phyloP scores from a whole-genome alignment of 2,329 filamentous ascomycete genomes.

The Alternaria ventricosa region DNA sequence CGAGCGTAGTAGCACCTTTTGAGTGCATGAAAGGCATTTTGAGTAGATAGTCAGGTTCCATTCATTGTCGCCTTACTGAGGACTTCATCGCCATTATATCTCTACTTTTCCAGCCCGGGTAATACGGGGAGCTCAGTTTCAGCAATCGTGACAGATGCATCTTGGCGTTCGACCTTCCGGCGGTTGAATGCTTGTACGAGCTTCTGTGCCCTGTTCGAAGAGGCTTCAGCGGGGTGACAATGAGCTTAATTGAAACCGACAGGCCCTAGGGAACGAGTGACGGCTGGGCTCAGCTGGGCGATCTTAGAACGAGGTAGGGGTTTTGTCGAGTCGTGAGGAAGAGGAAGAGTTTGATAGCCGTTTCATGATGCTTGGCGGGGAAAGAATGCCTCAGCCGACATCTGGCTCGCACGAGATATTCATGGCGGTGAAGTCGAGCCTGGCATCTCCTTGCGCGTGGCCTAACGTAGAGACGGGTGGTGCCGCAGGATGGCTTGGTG shows the following conservation, averaged over 20 bases:
- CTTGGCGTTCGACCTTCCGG: conserved; percentile 31
- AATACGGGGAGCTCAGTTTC: conserved; percentile 22
- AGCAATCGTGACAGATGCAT: conserved; percentile 22
- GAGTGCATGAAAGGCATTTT: conserved; percentile 46
- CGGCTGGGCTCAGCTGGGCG: conserved; percentile 9
- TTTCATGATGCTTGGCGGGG: conserved; percentile 28
- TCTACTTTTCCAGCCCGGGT: not conserved
- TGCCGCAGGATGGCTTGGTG: not conserved
- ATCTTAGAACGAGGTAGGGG: conserved; percentile 16
- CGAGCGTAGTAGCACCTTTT: conserved; percentile 41
- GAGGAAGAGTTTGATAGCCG: conserved; percentile 21
- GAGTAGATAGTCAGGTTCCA: conserved; percentile 43
- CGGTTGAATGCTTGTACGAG: conserved; percentile 19
- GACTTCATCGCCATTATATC: conserved; percentile 13
- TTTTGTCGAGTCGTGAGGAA: conserved; percentile 11
- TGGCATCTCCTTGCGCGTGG: not conserved
- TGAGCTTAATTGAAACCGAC: conserved; percentile 25
- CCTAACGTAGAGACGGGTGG: not conserved
- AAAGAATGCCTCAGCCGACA: conserved; percentile 17
- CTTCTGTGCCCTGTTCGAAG: conserved; percentile 7
- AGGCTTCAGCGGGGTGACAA: conserved; percentile 10
- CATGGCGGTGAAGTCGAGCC: not conserved
- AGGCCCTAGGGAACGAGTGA: conserved; percentile 5
- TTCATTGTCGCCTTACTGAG: conserved; percentile 23
- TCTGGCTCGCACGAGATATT: not conserved